These are phyloP conservation scores for Trichocladium uniseriatum DNA, from an alignment of 495 filamentous ascomycete genomes.

Conservation along the genomic window DNA sequence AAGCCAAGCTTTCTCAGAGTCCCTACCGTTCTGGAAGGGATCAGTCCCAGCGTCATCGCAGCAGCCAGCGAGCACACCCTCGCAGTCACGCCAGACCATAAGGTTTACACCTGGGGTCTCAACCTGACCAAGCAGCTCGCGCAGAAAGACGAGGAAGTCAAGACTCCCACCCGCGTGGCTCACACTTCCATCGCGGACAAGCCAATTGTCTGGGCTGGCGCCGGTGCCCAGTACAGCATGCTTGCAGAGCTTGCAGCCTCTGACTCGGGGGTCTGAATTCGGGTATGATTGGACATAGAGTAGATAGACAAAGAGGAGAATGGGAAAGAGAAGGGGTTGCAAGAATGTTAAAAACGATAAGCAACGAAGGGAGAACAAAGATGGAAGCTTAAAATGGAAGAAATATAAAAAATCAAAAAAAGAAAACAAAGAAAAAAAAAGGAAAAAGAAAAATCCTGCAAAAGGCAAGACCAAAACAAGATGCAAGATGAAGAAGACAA, in stretches of 20 bases:
- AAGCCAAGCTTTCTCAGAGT: constrained; percentile 11
- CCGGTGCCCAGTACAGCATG: constrained; percentile 55
- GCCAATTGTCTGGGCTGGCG: constrained; percentile 45
- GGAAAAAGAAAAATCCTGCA: not conserved
- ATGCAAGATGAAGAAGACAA: not conserved
- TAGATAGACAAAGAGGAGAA: not conserved
- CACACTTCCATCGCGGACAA: constrained; percentile 48
- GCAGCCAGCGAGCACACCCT: constrained; percentile 50
- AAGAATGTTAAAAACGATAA: not conserved
- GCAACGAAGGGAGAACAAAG: not conserved
- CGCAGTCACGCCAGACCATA: constrained; percentile 44
- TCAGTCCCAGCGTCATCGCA: constrained; percentile 25
- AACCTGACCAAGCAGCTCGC: constrained; percentile 58
- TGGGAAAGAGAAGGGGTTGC: not conserved
- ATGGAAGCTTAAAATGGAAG: not conserved
- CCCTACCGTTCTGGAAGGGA: constrained; percentile 13
- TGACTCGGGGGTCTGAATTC: not conserved
- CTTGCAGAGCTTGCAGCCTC: constrained; percentile 28
- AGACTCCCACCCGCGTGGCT: constrained; percentile 46
- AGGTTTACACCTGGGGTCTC: constrained; percentile 61
- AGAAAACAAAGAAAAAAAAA: not conserved
- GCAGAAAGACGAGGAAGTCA: constrained; percentile 43
- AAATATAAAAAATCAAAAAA: not conserved
- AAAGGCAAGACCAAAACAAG: not conserved
- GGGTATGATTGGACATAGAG: not conserved